Conservation (phyloP, 139 green algal species). For the Desmodesmus armatus region DNA sequence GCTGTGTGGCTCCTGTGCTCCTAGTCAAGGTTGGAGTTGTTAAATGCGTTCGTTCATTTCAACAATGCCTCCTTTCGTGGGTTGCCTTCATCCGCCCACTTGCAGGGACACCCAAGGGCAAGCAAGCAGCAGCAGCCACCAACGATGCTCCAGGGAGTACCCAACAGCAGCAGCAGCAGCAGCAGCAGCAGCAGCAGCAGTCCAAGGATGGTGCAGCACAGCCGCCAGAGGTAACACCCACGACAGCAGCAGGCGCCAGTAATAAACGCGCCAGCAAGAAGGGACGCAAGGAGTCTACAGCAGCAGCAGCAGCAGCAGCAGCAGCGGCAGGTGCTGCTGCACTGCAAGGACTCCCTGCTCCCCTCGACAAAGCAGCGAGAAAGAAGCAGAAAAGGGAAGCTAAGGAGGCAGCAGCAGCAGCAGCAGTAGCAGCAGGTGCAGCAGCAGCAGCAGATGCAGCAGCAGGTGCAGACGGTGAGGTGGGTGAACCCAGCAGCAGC, state of each 20-base stretch:
- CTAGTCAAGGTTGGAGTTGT: too few relatives aligned
- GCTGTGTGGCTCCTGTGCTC: too few relatives aligned
- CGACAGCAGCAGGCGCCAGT: too few relatives aligned
- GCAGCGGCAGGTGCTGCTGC: slow-evolving; percentile 1
- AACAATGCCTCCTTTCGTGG: too few relatives aligned
- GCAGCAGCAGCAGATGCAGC: slow-evolving; percentile 22
- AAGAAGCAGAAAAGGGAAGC: background rate
- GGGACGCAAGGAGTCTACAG: background rate
- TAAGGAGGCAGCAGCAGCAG: background rate
- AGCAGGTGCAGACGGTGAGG: background rate
- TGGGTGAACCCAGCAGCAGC: slow-evolving; percentile 11
- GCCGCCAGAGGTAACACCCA: background rate
- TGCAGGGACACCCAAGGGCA: too few relatives aligned
- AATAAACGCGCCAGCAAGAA: slow-evolving; percentile 7
- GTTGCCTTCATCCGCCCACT: too few relatives aligned
- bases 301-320: slow-evolving; percentile 27
- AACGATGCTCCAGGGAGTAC: too few relatives aligned
- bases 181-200: background rate
- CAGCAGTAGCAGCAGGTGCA: slow-evolving; percentile 3
- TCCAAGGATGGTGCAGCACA: background rate
- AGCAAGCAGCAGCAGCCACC: background rate
- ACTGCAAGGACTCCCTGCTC: background rate
- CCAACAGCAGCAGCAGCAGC: slow-evolving; percentile 4
- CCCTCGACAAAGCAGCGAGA: background rate
- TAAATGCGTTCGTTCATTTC: too few relatives aligned